These are phyloP conservation scores for Vaccinium myrtillus DNA, from an alignment of 148 eudicot genomes.

Conservation along the genomic window DNA sequence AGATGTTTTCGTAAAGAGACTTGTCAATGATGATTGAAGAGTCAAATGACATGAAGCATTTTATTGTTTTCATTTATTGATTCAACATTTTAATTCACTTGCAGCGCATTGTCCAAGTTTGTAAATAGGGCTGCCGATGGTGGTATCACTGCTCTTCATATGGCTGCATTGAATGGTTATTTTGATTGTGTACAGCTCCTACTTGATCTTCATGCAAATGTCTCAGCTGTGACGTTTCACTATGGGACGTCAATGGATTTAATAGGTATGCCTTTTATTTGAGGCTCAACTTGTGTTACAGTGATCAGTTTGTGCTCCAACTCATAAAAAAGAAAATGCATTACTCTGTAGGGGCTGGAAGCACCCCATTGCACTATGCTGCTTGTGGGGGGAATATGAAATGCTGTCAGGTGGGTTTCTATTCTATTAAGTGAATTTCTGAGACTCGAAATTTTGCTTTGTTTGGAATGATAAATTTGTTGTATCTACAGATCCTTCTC, in stretches of 20 bases:
- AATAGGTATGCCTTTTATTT: constrained; percentile 55
- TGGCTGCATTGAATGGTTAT: constrained; percentile 94
- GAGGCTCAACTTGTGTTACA: neutral
- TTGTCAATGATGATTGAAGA: neutral
- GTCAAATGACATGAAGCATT: neutral
- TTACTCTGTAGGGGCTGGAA: constrained; percentile 76
- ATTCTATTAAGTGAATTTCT: constrained; percentile 11
- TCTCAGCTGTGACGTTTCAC: constrained; percentile 85
- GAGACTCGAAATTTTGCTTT: constrained; percentile 1
- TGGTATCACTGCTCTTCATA: constrained; percentile 98
- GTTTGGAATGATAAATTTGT: constrained; percentile 1
- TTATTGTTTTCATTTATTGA: neutral
- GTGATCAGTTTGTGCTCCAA: neutral
- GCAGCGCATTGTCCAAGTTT: constrained; percentile 83
- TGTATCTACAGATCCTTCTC: constrained; percentile 66
- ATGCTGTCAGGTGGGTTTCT: constrained; percentile 75
- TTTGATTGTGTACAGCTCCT: constrained; percentile 88
- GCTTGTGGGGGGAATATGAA: constrained; percentile 97
- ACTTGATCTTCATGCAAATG: constrained; percentile 87
- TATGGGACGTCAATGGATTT: constrained; percentile 98
- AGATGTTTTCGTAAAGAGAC: neutral
- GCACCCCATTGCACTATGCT: constrained; percentile 99
- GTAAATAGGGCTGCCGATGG: constrained; percentile 97
- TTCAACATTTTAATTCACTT: constrained; percentile 11
- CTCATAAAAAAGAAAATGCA: neutral